Base-by-base conservation (phyloP, 164 flowering plant genomes). In the Taxillus chinensis region DNA sequence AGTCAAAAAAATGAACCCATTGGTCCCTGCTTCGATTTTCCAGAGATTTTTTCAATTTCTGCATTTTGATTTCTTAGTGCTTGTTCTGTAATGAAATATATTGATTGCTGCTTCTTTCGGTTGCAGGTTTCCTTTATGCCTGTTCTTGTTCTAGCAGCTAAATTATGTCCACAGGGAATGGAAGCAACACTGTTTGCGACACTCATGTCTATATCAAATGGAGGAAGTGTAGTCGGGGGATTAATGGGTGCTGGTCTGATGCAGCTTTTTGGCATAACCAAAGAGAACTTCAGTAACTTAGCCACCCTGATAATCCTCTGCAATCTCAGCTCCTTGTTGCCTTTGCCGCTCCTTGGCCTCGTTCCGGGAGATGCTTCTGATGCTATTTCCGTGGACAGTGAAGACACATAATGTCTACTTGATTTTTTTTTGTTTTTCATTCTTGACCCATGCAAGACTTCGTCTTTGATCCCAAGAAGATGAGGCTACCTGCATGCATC, bases 101-200 rank as follows among this genome's bases (percentile, higher is more conserved):
- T 13, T 61, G 5, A 49, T n/a, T 38, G 42, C 38, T 49, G 37
- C 10, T 45, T 59, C 27, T 27, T 27, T 27, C 14, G 49, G 9
- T 66, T 73, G 75, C 84, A 90, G 97, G 95, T 88, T 65, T 93
- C 97, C 15, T 93, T 93, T 80, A 93, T 90, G 98, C 98, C 98
- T 3, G 95, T 93, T 40, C 87, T 93, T 53, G 97, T 93, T 27
- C 77, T 93, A 56, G 98, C 98, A 10, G 98, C 98, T 42, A 82
- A 78, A 72, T 62, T 93, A 60, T 93, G 98, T 56, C 98, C 98
- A 10, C 76, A 81, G 63, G 98, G 97, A 40, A 84, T 93, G 92
- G 98, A 93, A 80, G 97, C 98, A 53, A 93, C 98, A 9, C 88
- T 93, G 7, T 93, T 93, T 71, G 98, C 98, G 14, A 93, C 98